Base-by-base conservation (phyloP, 1,139 yeast species). In the Scheffersomyces segobiensis region DNA sequence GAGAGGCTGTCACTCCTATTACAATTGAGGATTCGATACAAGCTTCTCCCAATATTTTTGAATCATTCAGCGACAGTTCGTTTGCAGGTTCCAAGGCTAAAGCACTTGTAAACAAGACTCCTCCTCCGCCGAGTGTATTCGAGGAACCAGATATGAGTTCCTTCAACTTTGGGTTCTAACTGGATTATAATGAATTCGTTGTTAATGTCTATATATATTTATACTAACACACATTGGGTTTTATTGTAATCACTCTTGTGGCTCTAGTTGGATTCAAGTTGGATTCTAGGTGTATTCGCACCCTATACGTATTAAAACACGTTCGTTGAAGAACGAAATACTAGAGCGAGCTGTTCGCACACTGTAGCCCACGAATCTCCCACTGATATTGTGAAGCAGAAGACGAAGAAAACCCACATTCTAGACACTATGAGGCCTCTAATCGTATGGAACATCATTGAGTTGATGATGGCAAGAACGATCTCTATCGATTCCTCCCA, bases 91-190 rank as follows among this genome's bases (percentile, higher is more conserved):
- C 42, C 17, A 24, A 21, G 50, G 21, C 26, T 12, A 24, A 17
- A 47, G 32, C 52, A 17, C 19, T 46, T 52, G n/a, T 39, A 46
- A 53, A 50, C 48, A 60, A 47, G 56, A 54, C 54, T 53, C 85
- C 88, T 1, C 87, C 91, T 4, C 81, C 84, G 0, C 74, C 80
- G 26, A 70, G 71, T 3, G 87, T 84, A 49, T 87, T 87, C 69
- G 84, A 81, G 62, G 96, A 89, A 68, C 93, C 93, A 0, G 95
- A 89, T 67, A 88, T 89, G 95, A 87, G 91, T 68, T 82, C 93
- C 0, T 89, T 89, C 68, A 82, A 81, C 59, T 88, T 88, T 72
- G 90, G 89, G 1, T 80, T 79, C 59, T 81, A 59, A 52, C 3
- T 17, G 12, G 48, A 32, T 14, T 17, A 51, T 48, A 6, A 24